These are phyloP conservation scores for Sporobolus alterniflorus DNA, from an alignment of 202 grass and related monocot genomes.

Conservation along the genomic window DNA sequence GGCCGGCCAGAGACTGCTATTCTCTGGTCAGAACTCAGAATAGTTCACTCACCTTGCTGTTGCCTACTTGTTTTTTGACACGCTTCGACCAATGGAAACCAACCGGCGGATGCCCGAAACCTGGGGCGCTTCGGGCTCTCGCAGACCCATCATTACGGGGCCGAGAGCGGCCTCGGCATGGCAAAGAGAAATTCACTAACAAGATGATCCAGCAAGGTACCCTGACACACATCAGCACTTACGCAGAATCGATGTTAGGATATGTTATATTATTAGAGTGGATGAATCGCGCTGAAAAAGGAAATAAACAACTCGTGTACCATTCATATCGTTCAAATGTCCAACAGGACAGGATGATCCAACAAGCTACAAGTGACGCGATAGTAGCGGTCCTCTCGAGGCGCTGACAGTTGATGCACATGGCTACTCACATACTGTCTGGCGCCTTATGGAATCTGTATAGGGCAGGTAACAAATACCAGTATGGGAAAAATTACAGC, in stretches of 20 bases:
- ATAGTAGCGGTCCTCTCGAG: not conserved
- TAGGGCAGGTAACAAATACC: constrained; percentile 6
- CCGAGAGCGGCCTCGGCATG: not conserved
- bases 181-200: not conserved
- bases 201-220: not conserved
- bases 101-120: not conserved
- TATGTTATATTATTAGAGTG: too few species aligned
- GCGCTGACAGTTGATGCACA: constrained; percentile 54
- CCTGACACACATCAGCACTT: constrained; percentile 12
- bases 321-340: not conserved
- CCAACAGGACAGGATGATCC: not conserved
- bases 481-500: constrained; percentile 35
- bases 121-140: not conserved
- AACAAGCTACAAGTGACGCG: constrained; percentile 8
- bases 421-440: constrained; percentile 54
- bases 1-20: too few species aligned
- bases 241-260: not conserved
- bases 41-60: too few species aligned
- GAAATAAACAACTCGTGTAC: not conserved
- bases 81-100: not conserved
- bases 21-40: too few species aligned
- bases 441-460: constrained; percentile 8
- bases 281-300: not conserved
- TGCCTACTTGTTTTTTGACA: constrained; percentile 8
- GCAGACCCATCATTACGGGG: not conserved